Conservation (phyloP, 1,284 basidiomycete genomes). For the Trichosporon coremiiforme region DNA sequence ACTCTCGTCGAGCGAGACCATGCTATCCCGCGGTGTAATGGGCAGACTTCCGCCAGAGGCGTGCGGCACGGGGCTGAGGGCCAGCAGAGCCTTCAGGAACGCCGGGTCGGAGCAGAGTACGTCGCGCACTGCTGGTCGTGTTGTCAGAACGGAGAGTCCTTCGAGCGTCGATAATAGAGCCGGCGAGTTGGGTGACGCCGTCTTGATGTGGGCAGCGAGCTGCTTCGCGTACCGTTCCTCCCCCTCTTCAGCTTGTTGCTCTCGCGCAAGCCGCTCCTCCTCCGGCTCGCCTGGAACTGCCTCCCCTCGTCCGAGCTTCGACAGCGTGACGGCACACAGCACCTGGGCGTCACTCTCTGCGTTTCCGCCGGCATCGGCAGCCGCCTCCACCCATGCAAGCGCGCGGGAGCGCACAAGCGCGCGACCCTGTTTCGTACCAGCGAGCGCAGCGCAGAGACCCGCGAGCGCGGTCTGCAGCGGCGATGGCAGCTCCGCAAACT, state of each 20-base stretch:
- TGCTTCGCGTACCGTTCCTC: slow-evolving; percentile 62
- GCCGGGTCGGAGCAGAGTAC: slow-evolving; percentile 62
- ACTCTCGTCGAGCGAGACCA: slow-evolving; percentile 33
- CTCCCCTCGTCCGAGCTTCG: slow-evolving; percentile 71
- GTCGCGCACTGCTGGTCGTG: slow-evolving; percentile 68
- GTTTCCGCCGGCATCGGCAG: slow-evolving; percentile 47
- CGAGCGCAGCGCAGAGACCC: slow-evolving; percentile 70
- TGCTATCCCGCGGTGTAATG: slow-evolving; percentile 57
- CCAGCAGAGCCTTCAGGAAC: slow-evolving; percentile 68
- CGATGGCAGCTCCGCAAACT: slow-evolving; percentile 48
- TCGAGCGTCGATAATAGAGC: slow-evolving; percentile 68
- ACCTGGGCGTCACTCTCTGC: slow-evolving; percentile 50
- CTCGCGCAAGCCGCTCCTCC: slow-evolving; percentile 33
- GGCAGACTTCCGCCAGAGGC: slow-evolving; percentile 59
- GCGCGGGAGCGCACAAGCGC: slow-evolving; percentile 62
- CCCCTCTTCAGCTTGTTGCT: slow-evolving; percentile 37
- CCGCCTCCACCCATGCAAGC: slow-evolving; percentile 44
- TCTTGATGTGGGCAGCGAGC: slow-evolving; percentile 64
- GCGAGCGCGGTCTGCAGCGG: slow-evolving; percentile 61
- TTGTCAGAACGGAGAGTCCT: slow-evolving; percentile 77
- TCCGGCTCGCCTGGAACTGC: slow-evolving; percentile 59
- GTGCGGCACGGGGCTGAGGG: slow-evolving; percentile 47
- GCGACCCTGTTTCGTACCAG: slow-evolving; percentile 71
- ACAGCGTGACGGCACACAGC: slow-evolving; percentile 70
- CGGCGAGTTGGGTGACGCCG: slow-evolving; percentile 16